Percentiles rank a stretch among this genome's conserved stretches.
These are phyloP conservation scores for Ascochyta viciae-villosae DNA, from an alignment of 2,329 filamentous ascomycete species.

Conservation along the genomic window DNA sequence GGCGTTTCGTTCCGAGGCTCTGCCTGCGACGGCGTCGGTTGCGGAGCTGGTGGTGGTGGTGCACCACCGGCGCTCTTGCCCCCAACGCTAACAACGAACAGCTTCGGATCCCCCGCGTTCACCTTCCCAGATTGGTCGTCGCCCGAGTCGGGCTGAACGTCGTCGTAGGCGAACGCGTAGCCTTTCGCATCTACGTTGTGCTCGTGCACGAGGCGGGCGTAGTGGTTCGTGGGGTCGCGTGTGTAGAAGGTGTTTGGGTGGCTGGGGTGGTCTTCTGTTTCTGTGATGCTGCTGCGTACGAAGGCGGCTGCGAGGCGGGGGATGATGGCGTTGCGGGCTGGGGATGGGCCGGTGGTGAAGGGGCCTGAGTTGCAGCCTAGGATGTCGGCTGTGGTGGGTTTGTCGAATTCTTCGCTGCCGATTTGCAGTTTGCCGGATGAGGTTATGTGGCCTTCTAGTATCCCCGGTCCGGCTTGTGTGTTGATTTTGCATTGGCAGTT, in stretches of 20 bases:
- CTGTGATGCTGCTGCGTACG: conserved; percentile 3
- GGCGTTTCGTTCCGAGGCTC: not conserved
- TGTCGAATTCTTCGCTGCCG: conserved; percentile 11
- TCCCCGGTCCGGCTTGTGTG: conserved; percentile 10
- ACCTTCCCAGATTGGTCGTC: conserved; percentile 13
- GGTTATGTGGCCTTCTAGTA: conserved; percentile 7
- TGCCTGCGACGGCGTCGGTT: not conserved
- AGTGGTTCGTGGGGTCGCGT: conserved; percentile 13
- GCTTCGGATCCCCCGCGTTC: conserved; percentile 12
- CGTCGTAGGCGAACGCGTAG: conserved; percentile 15
- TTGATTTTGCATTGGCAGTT: conserved; percentile 8
- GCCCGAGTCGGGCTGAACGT: conserved; percentile 7
- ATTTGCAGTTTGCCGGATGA: conserved; percentile 4
- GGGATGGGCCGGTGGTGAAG: conserved; percentile 7
- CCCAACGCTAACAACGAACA: conserved; percentile 6
- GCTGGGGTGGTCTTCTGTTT: conserved; percentile 2
- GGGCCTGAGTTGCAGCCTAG: conserved; percentile 13
- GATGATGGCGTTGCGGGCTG: conserved; percentile 14
- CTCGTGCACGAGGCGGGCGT: conserved; percentile 13
- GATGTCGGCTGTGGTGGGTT: conserved; percentile 13
- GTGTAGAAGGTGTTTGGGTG: conserved; percentile 9
- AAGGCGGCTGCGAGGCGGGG: conserved; percentile 13
- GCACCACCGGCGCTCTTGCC: conserved; percentile 7
- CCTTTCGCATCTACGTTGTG: conserved; percentile 12
- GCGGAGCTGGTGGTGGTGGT: not conserved